Evolutionary conservation across 345 rosid species (phyloP).

Genomic region (Aurinia saxatilis): DNA sequence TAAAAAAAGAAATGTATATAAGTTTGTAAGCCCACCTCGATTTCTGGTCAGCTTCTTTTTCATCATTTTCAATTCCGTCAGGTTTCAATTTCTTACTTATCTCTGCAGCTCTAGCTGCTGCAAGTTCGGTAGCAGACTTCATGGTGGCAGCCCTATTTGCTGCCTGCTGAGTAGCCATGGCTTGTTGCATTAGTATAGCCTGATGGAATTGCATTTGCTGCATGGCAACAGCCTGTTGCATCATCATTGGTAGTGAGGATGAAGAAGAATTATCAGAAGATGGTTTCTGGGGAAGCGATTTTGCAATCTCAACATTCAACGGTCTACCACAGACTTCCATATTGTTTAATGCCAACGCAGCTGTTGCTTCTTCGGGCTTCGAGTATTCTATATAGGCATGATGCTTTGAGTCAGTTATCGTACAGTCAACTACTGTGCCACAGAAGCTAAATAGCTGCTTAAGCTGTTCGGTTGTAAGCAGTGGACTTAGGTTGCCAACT

Average conservation of each 20-base stretch:
- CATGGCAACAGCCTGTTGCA: slow-evolving; percentile 99
- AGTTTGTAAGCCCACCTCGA: slow-evolving; percentile 53
- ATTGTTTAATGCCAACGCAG: slow-evolving; percentile 83
- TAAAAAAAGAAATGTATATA: too few species aligned
- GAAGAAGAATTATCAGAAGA: slow-evolving; percentile 46
- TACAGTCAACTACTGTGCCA: slow-evolving; percentile 82
- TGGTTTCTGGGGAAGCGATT: slow-evolving; percentile 80
- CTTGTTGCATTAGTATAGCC: slow-evolving; percentile 95
- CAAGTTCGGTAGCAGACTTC: slow-evolving; percentile 98
- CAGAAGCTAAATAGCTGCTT: slow-evolving; percentile 87
- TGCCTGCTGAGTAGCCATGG: slow-evolving; percentile 93
- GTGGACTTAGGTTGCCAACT: slow-evolving; percentile 96
- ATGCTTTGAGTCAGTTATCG: slow-evolving; percentile 80
- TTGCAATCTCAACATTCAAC: slow-evolving; percentile 93
- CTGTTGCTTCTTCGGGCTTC: slow-evolving; percentile 84
- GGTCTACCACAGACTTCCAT: slow-evolving; percentile 95
- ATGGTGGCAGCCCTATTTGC: slow-evolving; percentile 89
- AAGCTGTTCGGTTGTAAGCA: slow-evolving; percentile 83
- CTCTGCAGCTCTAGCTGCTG: slow-evolving; percentile 97
- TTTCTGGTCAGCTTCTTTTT: slow-evolving; percentile 45
- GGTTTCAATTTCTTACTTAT: slow-evolving; percentile 82
- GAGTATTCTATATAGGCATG: slow-evolving; percentile 85
- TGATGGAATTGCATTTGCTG: slow-evolving; percentile 99
- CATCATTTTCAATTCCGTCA: slow-evolving; percentile 65
- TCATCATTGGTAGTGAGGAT: slow-evolving; percentile 89